phyloP scores from a whole-genome alignment of 257 asterid genomes.

The Jasminum sambac region DNA sequence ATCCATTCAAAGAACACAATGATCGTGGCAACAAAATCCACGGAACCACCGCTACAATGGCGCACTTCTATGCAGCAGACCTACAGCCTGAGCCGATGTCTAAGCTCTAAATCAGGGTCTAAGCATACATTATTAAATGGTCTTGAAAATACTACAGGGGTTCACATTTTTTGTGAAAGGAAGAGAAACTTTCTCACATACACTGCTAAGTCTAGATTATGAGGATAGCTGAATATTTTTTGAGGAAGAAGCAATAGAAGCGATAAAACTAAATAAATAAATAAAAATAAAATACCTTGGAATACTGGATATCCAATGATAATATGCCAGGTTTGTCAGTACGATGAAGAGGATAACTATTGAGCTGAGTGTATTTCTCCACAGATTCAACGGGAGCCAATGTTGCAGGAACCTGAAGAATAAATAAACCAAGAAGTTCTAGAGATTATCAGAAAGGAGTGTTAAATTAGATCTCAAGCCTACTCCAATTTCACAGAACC shows the following conservation, averaged over 20 bases:
- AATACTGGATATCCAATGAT: slow-evolving; percentile 70
- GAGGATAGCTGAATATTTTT: background rate
- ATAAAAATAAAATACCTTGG: slow-evolving; percentile 55
- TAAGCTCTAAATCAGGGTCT: slow-evolving; percentile 6
- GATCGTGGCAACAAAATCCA: background rate
- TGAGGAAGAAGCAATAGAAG: background rate
- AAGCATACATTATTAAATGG: background rate
- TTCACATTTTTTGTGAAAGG: too few relatives aligned
- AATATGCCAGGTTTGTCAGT: slow-evolving; percentile 95
- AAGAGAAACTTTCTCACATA: background rate
- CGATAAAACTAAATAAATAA: slow-evolving; percentile 12
- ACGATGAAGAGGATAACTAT: slow-evolving; percentile 87
- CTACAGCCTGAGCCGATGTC: background rate
- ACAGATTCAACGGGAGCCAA: slow-evolving; percentile 74
- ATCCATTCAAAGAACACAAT: background rate
- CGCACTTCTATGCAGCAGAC: slow-evolving; percentile 6
- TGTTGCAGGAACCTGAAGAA: slow-evolving; percentile 64
- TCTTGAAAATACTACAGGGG: background rate
- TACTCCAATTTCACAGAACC: slow-evolving; percentile 16
- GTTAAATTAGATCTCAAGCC: slow-evolving; percentile 9
- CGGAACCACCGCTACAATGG: background rate
- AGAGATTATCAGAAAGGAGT: slow-evolving; percentile 1
- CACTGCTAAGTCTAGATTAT: slow-evolving; percentile 1
- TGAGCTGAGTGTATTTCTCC: slow-evolving; percentile 89
- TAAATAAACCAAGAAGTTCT: slow-evolving; percentile 11